Conservation (phyloP, 805 yeast genomes). For the Yarrowia sp. region DNA sequence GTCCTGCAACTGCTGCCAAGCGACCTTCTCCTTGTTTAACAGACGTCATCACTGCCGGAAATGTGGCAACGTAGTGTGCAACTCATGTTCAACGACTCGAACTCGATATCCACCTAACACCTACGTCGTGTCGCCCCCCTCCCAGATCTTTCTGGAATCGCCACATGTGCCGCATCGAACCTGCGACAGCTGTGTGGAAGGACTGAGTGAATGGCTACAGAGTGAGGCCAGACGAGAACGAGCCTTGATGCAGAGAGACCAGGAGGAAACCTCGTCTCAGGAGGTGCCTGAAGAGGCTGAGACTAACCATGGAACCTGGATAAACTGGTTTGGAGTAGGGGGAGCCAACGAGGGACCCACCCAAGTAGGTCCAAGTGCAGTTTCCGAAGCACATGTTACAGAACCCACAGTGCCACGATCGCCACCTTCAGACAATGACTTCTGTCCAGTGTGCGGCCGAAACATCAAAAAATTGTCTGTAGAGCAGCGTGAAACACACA, state of each 20-base stretch:
- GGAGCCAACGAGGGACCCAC: background rate
- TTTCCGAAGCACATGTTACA: background rate
- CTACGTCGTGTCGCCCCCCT: conserved; percentile 54
- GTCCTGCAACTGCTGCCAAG: conserved; percentile 55
- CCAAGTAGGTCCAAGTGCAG: too few species aligned
- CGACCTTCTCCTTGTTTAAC: conserved; percentile 54
- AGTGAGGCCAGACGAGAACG: background rate
- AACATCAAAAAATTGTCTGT: background rate
- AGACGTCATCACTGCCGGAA: conserved; percentile 75
- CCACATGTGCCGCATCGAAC: conserved; percentile 64
- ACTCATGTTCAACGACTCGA: conserved; percentile 54
- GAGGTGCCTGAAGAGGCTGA: background rate
- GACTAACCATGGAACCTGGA: background rate
- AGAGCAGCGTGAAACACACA: background rate
- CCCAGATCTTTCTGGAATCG: conserved; percentile 46
- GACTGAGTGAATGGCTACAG: conserved; percentile 40
- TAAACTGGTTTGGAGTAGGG: conserved; percentile 4
- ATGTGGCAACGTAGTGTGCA: conserved; percentile 80
- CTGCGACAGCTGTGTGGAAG: conserved; percentile 69
- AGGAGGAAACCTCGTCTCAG: background rate
- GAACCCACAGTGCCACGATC: background rate
- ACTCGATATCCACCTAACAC: conserved; percentile 58
- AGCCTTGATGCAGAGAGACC: background rate
- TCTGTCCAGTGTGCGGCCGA: conserved; percentile 27
- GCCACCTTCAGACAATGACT: conserved; percentile 16